Percentiles rank a stretch among this genome's conserved stretches.
Evolutionary conservation across 495 filamentous ascomycete genomes (phyloP).

Genomic region (Recurvomyces mirabilis): DNA sequence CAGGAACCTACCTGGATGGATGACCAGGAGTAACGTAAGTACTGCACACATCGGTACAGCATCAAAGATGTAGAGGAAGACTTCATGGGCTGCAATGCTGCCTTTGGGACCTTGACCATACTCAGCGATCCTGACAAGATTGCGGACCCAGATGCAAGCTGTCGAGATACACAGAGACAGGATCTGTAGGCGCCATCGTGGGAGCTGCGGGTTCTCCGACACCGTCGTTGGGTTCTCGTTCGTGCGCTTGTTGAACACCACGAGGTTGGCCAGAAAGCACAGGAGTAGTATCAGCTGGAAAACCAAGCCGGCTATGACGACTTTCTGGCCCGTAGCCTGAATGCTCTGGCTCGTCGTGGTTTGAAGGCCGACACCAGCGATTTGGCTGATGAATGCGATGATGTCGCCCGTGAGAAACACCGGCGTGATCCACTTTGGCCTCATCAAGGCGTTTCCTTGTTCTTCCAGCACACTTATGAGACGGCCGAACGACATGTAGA

Average conservation of each 20-base stretch:
- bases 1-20: neutral
- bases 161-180: neutral
- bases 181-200: neutral
- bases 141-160: neutral
- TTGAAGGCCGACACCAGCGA: conserved; percentile 32
- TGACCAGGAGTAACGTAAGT: neutral
- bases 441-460: conserved; percentile 31
- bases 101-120: neutral
- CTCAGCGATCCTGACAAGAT: neutral
- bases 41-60: neutral
- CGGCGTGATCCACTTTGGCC: conserved; percentile 30
- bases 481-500: conserved; percentile 36
- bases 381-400: conserved; percentile 33
- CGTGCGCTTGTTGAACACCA: conserved; percentile 32
- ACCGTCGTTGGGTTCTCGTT: conserved; percentile 1
- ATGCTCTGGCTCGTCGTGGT: conserved; percentile 23
- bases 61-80: neutral
- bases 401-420: conserved; percentile 39
- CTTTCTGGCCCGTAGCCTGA: conserved; percentile 8
- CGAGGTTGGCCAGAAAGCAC: conserved; percentile 31
- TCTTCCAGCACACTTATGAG: conserved; percentile 35
- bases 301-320: conserved; percentile 33
- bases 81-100: neutral
- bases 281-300: conserved; percentile 36
- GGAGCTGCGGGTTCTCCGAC: conserved; percentile 5